Base-by-base conservation (phyloP, 2,329 filamentous ascomycete genomes). In the Colletotrichum falcatum region DNA sequence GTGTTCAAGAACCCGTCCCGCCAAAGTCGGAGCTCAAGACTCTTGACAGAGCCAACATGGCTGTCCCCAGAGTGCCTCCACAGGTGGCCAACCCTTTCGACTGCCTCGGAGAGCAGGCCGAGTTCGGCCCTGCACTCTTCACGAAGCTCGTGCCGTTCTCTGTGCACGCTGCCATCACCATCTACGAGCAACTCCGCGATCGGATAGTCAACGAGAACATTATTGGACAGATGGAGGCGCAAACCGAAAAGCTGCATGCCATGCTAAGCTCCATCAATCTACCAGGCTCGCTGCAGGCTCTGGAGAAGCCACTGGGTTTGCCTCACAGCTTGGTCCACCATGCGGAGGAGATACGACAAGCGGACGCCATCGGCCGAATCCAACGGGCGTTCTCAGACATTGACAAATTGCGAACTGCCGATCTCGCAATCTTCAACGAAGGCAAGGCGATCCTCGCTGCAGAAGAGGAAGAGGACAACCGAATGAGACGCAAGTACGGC, bases 61-160 rank as follows among this genome's bases (percentile, higher is more conserved):
- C 97, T 0, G 83, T 90, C 18, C 85, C 93, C 1, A 91, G 91
- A 71, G 87, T 94, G 1, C 95, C 96, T 0, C 91, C 91, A 26
- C 93, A 98, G 77, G 89, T 99, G 1, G 90, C 91, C 0, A 91
- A 94, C 67, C 94, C 95, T 0, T 90, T 93, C 64, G 90, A 93
- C 0, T 90, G 93, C 78, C 86, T 99, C 5, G 94, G 94, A 2
- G 92, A 96, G 16, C 88, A 91, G 54, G 90, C 90, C 18, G 91
- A 95, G 68, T 92, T 98, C 75, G 95, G 96, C 0, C 90, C 90
- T 28, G 93, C 94, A 0, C 83, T 99, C 0, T 98, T 99, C 78
- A 90, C 93, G 2, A 96, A 95, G 75, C 87, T 99, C 1, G 96
- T 99, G 0, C 96, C 96, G 0, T 98, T 98, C 78, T 94, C 95